A percentile compares a stretch with the other conserved stretches of the same genome.
Conservation (phyloP, 441 rosid genomes). For the Gossypium gossypioides region DNA sequence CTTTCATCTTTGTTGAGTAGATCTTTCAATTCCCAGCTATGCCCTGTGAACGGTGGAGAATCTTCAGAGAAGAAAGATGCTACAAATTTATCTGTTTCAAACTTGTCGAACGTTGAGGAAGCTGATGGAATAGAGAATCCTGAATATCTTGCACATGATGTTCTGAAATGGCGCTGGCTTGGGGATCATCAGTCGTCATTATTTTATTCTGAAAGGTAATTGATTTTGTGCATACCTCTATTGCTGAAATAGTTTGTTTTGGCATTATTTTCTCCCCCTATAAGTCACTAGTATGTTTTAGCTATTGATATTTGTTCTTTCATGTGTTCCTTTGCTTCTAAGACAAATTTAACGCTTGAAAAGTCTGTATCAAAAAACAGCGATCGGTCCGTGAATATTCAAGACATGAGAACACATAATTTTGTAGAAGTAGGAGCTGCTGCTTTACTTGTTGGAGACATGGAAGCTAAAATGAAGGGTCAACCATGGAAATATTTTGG, state of each 20-base stretch:
- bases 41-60: constrained; percentile 56
- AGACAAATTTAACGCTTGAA: constrained; percentile 14
- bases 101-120: constrained; percentile 57
- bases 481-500: constrained; percentile 90
- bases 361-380: constrained; percentile 34
- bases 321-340: not conserved
- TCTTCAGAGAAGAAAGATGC: constrained; percentile 58
- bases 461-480: constrained; percentile 90
- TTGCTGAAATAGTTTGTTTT: not conserved
- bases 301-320: not conserved
- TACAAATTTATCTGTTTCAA: constrained; percentile 46
- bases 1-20: constrained; percentile 75
- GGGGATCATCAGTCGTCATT: constrained; percentile 53
- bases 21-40: constrained; percentile 78
- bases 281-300: not conserved
- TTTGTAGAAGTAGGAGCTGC: constrained; percentile 95
- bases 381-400: constrained; percentile 50
- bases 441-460: constrained; percentile 87
- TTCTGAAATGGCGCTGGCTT: constrained; percentile 84
- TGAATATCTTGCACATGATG: constrained; percentile 67
- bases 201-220: constrained; percentile 59
- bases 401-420: constrained; percentile 60
- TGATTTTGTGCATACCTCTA: constrained; percentile 8
- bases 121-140: constrained; percentile 50
- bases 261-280: not conserved